Evolutionary conservation across 2,329 filamentous ascomycete species (phyloP).

Genomic region (Immersiporthe knoxdaviesiana): DNA sequence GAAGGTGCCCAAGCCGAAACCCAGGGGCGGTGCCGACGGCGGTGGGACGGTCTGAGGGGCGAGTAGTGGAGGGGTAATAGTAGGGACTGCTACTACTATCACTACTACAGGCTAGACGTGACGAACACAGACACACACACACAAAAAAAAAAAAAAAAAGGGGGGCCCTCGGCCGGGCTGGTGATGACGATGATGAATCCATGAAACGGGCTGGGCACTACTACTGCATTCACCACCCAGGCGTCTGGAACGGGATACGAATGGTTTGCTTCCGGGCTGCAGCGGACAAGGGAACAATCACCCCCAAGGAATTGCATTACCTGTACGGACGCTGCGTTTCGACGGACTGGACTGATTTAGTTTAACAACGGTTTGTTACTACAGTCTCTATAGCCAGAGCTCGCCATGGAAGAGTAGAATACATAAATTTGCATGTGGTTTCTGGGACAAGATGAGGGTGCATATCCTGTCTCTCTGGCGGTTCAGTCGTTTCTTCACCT

Average conservation of each 20-base stretch:
- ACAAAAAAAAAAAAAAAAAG: too few relatives aligned
- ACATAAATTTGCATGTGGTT: neutral
- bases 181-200: neutral
- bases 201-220: neutral
- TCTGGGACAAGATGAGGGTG: neutral
- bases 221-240: neutral
- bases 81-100: neutral
- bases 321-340: neutral
- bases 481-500: neutral
- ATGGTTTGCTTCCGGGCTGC: neutral
- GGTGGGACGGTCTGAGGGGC: constrained; percentile 17
- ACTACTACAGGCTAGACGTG: neutral
- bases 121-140: neutral
- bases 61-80: too few relatives aligned
- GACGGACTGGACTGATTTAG: neutral
- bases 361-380: too few relatives aligned
- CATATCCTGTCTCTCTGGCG: neutral
- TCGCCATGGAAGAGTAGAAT: neutral
- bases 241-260: neutral
- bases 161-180: neutral
- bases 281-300: neutral
- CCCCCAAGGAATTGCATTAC: neutral
- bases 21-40: constrained; percentile 19
- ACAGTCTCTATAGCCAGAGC: neutral
- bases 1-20: constrained; percentile 30